These are phyloP conservation scores for Pezicula radicicola DNA, from an alignment of 2,329 filamentous ascomycete genomes.

Conservation along the genomic window DNA sequence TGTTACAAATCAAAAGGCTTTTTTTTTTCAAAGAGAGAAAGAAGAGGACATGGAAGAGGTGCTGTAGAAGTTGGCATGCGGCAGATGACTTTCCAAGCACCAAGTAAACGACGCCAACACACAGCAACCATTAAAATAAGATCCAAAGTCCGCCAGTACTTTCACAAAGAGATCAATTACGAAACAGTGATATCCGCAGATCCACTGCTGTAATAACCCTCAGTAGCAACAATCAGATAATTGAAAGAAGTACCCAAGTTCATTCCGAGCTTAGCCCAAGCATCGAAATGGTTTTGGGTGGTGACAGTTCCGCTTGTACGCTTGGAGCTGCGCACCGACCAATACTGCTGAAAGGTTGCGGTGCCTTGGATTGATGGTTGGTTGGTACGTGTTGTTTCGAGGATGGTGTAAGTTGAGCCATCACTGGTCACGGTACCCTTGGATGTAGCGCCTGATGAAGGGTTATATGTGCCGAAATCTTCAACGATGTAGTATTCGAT, in stretches of 20 bases:
- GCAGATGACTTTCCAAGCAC: too few species aligned
- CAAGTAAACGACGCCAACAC: too few species aligned
- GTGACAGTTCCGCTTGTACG: slow-evolving; percentile 47
- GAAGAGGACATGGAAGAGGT: too few species aligned
- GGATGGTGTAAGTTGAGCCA: slow-evolving; percentile 48
- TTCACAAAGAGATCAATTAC: neutral
- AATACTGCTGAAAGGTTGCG: slow-evolving; percentile 48
- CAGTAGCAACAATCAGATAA: slow-evolving; percentile 45
- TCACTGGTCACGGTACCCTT: slow-evolving; percentile 48
- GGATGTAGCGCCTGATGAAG: slow-evolving; percentile 25
- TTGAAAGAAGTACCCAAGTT: slow-evolving; percentile 37
- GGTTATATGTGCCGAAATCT: slow-evolving; percentile 36
- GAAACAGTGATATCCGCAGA: slow-evolving; percentile 2
- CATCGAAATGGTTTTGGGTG: slow-evolving; percentile 46
- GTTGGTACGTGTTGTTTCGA: slow-evolving; percentile 13
- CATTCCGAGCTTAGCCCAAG: slow-evolving; percentile 45
- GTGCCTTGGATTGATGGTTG: slow-evolving; percentile 31
- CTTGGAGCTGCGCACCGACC: slow-evolving; percentile 47
- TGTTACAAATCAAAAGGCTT: too few species aligned
- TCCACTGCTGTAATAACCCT: slow-evolving; percentile 1
- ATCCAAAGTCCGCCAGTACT: too few species aligned
- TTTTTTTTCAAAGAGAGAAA: too few species aligned
- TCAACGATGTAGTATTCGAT: slow-evolving; percentile 16
- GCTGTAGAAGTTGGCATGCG: too few species aligned
- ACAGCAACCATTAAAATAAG: too few species aligned